phyloP scores from a whole-genome alignment of 2,329 filamentous ascomycete genomes.

The Trichophyton benhamiae region DNA sequence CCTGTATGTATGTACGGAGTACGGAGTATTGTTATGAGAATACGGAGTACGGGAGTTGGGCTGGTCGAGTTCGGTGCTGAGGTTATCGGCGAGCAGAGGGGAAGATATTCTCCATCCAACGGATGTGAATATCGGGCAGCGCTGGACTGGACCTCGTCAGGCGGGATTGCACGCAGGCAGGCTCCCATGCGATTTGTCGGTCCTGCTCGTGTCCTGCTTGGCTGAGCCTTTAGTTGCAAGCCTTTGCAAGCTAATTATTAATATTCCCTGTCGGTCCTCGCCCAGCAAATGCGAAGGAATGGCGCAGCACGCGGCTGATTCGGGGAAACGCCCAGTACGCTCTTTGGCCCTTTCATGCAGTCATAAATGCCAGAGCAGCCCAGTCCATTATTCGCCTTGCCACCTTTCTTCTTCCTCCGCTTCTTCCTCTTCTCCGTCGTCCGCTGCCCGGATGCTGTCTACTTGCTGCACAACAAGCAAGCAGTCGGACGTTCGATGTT shows the following conservation, averaged over 20 bases:
- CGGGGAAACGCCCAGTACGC: conserved; percentile 3
- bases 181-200: conserved; percentile 3
- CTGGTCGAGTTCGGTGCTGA: background rate
- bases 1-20: background rate
- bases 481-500: background rate
- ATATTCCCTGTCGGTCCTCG: background rate
- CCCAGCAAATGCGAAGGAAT: conserved; percentile 4
- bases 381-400: no score
- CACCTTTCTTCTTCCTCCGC: background rate
- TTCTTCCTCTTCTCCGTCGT: background rate
- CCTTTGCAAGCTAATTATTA: conserved; percentile 1
- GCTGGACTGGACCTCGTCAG: background rate
- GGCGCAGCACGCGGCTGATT: conserved; percentile 11
- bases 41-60: background rate
- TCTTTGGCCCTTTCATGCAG: background rate
- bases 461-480: background rate
- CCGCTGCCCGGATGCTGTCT: background rate
- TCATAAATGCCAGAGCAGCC: no score
- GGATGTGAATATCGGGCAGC: background rate
- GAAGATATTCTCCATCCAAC: background rate
- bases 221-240: conserved; percentile 1
- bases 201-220: conserved; percentile 2
- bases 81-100: background rate
- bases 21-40: background rate
- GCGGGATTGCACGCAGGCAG: background rate